These are phyloP conservation scores for Hypoxylon rickii DNA, from an alignment of 495 filamentous ascomycete genomes.

Conservation along the genomic window DNA sequence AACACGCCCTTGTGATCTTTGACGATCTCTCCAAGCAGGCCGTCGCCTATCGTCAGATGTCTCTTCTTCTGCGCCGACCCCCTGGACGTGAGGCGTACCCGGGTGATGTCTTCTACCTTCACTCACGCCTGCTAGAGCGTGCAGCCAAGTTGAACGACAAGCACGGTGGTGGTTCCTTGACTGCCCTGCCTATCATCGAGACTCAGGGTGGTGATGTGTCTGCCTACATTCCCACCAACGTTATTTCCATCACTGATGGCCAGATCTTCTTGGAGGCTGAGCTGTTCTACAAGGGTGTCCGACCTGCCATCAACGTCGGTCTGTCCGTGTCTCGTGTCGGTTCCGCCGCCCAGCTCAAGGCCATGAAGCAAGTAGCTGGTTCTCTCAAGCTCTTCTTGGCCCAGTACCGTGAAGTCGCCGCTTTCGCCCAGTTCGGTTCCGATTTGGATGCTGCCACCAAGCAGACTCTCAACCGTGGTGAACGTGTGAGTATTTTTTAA, in stretches of 20 bases:
- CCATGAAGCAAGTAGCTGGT: constrained; percentile 99
- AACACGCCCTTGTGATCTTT: constrained; percentile 90
- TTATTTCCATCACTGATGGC: constrained; percentile 99
- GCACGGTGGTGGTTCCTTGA: constrained; percentile 93
- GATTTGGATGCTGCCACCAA: constrained; percentile 99
- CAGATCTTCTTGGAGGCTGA: constrained; percentile 99
- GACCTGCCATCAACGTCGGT: constrained; percentile 99
- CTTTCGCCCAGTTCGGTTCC: constrained; percentile 99
- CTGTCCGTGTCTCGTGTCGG: constrained; percentile 99
- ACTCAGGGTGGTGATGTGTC: constrained; percentile 99
- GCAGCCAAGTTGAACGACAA: constrained; percentile 99
- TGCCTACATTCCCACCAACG: constrained; percentile 99
- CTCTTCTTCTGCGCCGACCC: constrained; percentile 96
- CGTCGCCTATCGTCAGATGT: constrained; percentile 99
- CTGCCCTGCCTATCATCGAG: constrained; percentile 97
- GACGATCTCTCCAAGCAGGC: constrained; percentile 99
- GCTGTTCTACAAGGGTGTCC: constrained; percentile 99
- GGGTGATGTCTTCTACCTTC: constrained; percentile 99
- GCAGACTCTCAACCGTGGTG: constrained; percentile 98
- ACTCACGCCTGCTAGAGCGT: constrained; percentile 99
- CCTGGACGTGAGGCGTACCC: constrained; percentile 99
- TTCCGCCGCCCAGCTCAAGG: constrained; percentile 99
- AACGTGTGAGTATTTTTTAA: constrained; percentile 70
- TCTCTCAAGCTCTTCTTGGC: constrained; percentile 99
- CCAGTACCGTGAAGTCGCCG: constrained; percentile 99